These are phyloP conservation scores for Melanopsichium pennsylvanicum DNA, from an alignment of 1,284 basidiomycete genomes.

Conservation along the genomic window DNA sequence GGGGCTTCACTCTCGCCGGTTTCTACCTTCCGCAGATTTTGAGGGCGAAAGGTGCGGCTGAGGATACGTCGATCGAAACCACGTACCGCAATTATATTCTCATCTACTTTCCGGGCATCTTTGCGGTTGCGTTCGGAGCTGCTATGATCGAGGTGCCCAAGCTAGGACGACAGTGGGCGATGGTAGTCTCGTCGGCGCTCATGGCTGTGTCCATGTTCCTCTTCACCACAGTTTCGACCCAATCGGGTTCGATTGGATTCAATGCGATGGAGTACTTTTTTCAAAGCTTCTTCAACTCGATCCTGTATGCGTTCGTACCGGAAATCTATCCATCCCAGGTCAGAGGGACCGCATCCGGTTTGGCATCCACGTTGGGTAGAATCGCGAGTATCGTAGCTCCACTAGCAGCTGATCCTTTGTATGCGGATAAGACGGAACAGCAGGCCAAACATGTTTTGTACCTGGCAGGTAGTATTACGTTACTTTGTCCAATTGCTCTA, in stretches of 20 bases:
- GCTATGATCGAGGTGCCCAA: constrained; percentile 66
- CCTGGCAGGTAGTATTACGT: constrained; percentile 48
- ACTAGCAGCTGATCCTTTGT: constrained; percentile 65
- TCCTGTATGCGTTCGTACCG: constrained; percentile 67
- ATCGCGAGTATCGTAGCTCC: constrained; percentile 66
- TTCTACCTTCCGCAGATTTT: constrained; percentile 67
- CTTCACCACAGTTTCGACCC: constrained; percentile 64
- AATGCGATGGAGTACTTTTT: constrained; percentile 67
- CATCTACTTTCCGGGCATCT: constrained; percentile 47
- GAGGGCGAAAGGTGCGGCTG: constrained; percentile 62
- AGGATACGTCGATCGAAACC: constrained; percentile 63
- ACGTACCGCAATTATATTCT: constrained; percentile 66
- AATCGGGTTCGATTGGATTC: constrained; percentile 49
- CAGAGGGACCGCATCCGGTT: constrained; percentile 66
- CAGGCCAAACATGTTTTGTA: constrained; percentile 51
- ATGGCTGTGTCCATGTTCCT: constrained; percentile 67
- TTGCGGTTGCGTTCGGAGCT: constrained; percentile 60
- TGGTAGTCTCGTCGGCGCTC: constrained; percentile 66
- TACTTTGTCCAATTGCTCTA: constrained; percentile 50
- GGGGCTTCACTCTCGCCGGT: constrained; percentile 67
- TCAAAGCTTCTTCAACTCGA: constrained; percentile 66
- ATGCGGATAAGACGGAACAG: constrained; percentile 72
- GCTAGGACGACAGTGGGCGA: constrained; percentile 67
- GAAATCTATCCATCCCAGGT: constrained; percentile 67
- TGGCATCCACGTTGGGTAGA: constrained; percentile 66